These are phyloP conservation scores for Syncephalastrum contaminatum DNA, from an alignment of 371 early-diverging fungal species.

Conservation along the genomic window DNA sequence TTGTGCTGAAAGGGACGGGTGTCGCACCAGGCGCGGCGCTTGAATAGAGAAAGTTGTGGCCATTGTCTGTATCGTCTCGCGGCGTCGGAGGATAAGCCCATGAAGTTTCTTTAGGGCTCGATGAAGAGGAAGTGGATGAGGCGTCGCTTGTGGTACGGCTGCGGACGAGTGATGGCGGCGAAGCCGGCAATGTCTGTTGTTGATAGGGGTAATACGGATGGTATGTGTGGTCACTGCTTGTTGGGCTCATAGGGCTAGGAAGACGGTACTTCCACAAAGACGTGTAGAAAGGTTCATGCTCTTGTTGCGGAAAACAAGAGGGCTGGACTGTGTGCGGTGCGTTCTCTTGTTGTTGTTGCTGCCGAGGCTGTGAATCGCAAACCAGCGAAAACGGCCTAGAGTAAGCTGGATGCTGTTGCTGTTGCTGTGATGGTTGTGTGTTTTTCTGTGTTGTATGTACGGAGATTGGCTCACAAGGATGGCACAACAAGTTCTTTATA, in stretches of 20 bases:
- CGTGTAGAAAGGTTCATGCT: no score
- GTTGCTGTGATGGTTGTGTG: not conserved
- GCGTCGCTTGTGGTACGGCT: constrained; percentile 13
- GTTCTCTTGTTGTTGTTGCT: no score
- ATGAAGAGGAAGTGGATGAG: constrained; percentile 8
- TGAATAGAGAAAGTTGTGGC: no score
- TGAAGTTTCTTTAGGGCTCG: constrained; percentile 6
- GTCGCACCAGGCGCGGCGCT: no score
- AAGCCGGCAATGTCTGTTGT: constrained; percentile 4
- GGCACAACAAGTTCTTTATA: constrained; percentile 30
- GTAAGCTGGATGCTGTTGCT: no score
- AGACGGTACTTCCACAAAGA: no score
- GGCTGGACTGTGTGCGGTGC: no score
- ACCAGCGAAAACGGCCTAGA: no score
- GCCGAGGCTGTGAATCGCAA: no score
- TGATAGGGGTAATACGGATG: not conserved
- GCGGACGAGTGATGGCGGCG: constrained; percentile 9
- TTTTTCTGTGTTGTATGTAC: constrained; percentile 10
- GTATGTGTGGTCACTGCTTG: no score
- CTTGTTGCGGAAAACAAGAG: no score
- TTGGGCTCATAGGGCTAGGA: no score
- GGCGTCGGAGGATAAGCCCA: constrained; percentile 14
- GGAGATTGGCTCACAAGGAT: constrained; percentile 17
- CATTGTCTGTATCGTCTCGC: constrained; percentile 5
- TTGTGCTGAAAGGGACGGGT: not conserved